These are phyloP conservation scores for Mrakia hoshinonis DNA, from an alignment of 768 basidiomycete genomes.

Conservation along the genomic window DNA sequence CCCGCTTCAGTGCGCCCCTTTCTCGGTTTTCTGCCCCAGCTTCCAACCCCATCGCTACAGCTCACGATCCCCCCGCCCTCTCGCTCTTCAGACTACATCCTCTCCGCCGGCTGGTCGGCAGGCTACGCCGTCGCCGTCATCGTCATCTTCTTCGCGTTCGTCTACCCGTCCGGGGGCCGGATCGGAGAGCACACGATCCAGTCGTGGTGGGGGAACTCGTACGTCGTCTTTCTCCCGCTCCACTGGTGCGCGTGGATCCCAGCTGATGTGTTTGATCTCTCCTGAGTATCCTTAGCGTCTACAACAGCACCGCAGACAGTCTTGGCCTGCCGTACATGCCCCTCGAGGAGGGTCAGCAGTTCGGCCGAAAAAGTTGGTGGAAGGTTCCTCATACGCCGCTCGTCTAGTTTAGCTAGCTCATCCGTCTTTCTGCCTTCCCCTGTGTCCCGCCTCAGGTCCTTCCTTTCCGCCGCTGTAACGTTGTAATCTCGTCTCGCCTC, in stretches of 20 bases:
- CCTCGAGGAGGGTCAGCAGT: conserved; percentile 4
- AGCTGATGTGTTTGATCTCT: not conserved
- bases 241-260: not conserved
- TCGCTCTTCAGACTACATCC: conserved; percentile 24
- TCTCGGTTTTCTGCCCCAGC: not conserved
- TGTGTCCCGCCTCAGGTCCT: too few relatives aligned
- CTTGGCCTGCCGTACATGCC: not conserved
- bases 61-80: not conserved
- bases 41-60: not conserved
- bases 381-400: not conserved
- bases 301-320: conserved; percentile 13
- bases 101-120: conserved; percentile 18
- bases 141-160: conserved; percentile 29
- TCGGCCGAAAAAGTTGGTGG: conserved; percentile 11
- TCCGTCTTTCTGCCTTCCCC: too few relatives aligned
- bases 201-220: conserved; percentile 64
- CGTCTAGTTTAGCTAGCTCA: not conserved
- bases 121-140: conserved; percentile 43
- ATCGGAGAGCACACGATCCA: conserved; percentile 53
- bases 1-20: conserved; percentile 12
- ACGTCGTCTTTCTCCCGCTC: not conserved
- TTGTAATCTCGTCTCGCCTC: too few relatives aligned
- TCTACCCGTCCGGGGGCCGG: conserved; percentile 44
- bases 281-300: not conserved
- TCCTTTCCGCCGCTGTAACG: too few relatives aligned